These are phyloP conservation scores for Marasmius fiardii DNA, from an alignment of 1,284 basidiomycete species.

Conservation along the genomic window DNA sequence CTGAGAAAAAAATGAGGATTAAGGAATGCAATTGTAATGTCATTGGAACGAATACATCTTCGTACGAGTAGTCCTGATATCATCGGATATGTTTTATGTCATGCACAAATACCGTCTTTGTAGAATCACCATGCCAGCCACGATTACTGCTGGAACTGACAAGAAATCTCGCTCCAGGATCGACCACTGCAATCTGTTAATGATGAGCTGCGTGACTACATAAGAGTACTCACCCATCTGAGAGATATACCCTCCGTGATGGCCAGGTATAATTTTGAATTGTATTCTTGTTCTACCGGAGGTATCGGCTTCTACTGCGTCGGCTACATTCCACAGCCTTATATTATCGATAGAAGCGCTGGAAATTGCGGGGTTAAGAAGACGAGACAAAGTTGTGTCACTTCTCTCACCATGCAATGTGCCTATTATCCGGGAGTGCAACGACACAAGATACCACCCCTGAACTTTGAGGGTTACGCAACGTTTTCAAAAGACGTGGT, in stretches of 20 bases:
- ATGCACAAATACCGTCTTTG: constrained; percentile 85
- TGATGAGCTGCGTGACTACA: constrained; percentile 9
- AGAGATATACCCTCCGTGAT: constrained; percentile 92
- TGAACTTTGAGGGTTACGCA: constrained; percentile 85
- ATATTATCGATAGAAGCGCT: constrained; percentile 94
- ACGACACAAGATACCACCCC: constrained; percentile 91
- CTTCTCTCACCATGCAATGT: constrained; percentile 78
- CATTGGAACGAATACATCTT: constrained; percentile 2
- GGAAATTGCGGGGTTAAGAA: constrained; percentile 9
- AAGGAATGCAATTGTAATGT: neutral
- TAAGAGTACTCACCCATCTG: constrained; percentile 68
- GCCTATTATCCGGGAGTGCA: constrained; percentile 86
- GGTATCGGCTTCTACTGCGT: constrained; percentile 66
- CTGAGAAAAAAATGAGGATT: neutral
- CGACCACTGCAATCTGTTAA: constrained; percentile 62
- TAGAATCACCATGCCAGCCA: constrained; percentile 92
- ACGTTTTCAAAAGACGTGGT: constrained; percentile 74
- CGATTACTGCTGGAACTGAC: constrained; percentile 92
- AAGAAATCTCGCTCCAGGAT: constrained; percentile 82
- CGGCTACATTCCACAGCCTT: constrained; percentile 89
- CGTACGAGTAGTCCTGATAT: constrained; percentile 2
- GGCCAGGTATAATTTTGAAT: constrained; percentile 96
- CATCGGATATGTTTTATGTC: constrained; percentile 64
- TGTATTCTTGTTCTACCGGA: constrained; percentile 60
- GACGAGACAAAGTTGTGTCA: constrained; percentile 5